Evolutionary conservation across 345 rosid species (phyloP), one percentile per base, ranked within the genome.

Genomic region (Eucalyptus regnans): DNA sequence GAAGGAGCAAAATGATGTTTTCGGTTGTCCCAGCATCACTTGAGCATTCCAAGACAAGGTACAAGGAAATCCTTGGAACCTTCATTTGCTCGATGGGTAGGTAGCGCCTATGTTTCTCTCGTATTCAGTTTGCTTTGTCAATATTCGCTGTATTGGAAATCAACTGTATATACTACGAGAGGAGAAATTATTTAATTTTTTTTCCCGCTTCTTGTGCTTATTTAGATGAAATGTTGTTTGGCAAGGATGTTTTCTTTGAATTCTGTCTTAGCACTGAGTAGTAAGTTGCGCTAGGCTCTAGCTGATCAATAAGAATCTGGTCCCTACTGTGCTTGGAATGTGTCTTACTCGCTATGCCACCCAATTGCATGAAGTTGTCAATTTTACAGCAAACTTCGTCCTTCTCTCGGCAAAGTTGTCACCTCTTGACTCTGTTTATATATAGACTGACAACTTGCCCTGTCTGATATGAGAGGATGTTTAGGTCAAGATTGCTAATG

Each of bases 1-100:
- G 60, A 93, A 94, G 89, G 95, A 91, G 49, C 96, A 92, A 91
- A 92, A 90, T 88, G 93, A 92, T 50, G 92, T 91, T 87, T 91
- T 93, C 76, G 88, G 89, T 88, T 93, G 91, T 89, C 92, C 93
- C 62, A 86, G 58, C 60, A 50, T 86, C 87, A 76, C 83, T 76
- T 76, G 83, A 76, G 83, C 83, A 37, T 23, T 76, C 48, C 83
- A 37, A 41, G 48, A 18, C 46, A 23, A 76, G 83, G 48, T 76
- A 20, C 48, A 37, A 76, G 83, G 83, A 76, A 37, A 20, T 37
- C 83, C 13, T 31, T 76, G 46, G 23, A 76, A 76, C 13, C 83
- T 76, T 20, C 48, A 20, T 76, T 37, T 20, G 5, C 46, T 37
- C 46, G 13, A 37, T 37, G 83, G 83, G 83, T 11, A 76, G 83